Conservation (phyloP, 176 grass and related monocot species). For the maize (Zea mays) region Zm-B73-REFERENCE-NAM-5.0 NC_050097.1:229185501-229186000, state of each 20-base stretch:
- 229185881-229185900: background rate
- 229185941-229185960: background rate
- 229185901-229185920: background rate
- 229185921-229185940: no score
- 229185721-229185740: conserved; percentile 16
- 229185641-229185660: background rate
- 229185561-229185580: no score
- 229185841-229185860: background rate
- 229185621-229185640: background rate
- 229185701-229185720: background rate
- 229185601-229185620: background rate
- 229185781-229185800: background rate
- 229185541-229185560: no score
- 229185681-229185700: background rate
- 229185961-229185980: background rate
- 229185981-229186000: background rate
- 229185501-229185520: no score
- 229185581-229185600: no score
- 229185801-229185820: background rate
- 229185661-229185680: background rate
- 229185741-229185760: background rate
- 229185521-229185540: no score
- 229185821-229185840: conserved; percentile 3
- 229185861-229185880: background rate
- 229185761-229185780: conserved; percentile 12